Conservation (phyloP, 129 eudicot species). For the Tagetes erecta region DNA sequence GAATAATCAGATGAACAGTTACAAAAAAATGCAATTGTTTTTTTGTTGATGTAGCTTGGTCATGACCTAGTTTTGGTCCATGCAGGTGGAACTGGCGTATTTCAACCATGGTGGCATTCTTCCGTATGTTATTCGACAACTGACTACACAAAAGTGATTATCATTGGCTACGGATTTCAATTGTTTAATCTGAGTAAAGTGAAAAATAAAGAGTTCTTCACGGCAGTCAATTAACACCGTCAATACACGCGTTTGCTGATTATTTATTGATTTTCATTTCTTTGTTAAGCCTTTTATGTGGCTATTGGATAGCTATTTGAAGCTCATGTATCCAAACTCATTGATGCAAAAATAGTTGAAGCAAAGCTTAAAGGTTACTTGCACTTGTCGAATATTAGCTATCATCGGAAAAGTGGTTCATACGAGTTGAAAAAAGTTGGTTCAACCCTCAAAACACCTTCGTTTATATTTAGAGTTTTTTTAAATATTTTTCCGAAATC, state of each 20-base stretch:
- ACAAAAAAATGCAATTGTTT: background rate
- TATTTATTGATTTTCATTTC: background rate
- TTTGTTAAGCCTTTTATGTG: too few species aligned
- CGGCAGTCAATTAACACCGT: slow-evolving; percentile 49
- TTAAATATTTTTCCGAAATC: too few species aligned
- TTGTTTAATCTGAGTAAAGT: slow-evolving; percentile 22
- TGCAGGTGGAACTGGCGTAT: slow-evolving; percentile 73
- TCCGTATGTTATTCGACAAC: slow-evolving; percentile 64
- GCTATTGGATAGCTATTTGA: too few species aligned
- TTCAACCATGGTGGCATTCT: slow-evolving; percentile 77
- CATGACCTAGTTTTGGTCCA: background rate
- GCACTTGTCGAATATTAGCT: background rate
- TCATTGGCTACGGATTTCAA: background rate
- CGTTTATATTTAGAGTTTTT: too few species aligned
- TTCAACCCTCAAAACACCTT: too few species aligned
- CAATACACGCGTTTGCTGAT: background rate
- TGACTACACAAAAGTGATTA: slow-evolving; percentile 38
- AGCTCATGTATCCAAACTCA: background rate
- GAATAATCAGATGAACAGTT: background rate
- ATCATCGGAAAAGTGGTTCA: too few species aligned
- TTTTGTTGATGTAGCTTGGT: background rate
- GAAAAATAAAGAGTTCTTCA: slow-evolving; percentile 19
- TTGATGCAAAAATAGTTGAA: slow-evolving; percentile 4
- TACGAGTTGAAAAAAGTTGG: too few species aligned
- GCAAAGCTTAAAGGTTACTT: background rate